A percentile compares a stretch with the other conserved stretches of the same genome.
Evolutionary conservation across 768 basidiomycete genomes (phyloP).

Genomic region (Podaxis sp.): DNA sequence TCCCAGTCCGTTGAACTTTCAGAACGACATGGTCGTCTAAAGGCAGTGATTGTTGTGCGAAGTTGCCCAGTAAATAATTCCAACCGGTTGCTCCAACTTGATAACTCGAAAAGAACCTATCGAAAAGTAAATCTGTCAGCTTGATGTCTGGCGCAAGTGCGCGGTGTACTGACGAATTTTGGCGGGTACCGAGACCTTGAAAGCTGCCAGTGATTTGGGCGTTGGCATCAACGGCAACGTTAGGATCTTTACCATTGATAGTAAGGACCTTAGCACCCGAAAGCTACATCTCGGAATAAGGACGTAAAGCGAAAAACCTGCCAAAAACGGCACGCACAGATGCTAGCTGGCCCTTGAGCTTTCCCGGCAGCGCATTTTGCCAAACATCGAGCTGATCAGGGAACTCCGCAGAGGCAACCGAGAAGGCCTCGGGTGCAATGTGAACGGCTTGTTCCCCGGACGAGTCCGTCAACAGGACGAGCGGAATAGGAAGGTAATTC

Average conservation of each 20-base stretch:
- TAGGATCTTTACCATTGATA: conserved; percentile 53
- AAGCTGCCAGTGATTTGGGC: conserved; percentile 49
- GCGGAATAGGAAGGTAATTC: conserved; percentile 49
- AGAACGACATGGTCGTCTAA: conserved; percentile 41
- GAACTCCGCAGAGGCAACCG: conserved; percentile 51
- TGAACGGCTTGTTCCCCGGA: conserved; percentile 47
- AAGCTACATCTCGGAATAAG: conserved; percentile 21
- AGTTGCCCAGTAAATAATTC: conserved; percentile 45
- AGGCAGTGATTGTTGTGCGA: conserved; percentile 50
- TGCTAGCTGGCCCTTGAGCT: conserved; percentile 44
- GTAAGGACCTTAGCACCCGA: conserved; percentile 52
- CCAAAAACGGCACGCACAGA: conserved; percentile 31
- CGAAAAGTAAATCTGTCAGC: background rate
- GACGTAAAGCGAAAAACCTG: background rate
- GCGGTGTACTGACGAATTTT: conserved; percentile 38
- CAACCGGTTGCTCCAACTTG: conserved; percentile 28
- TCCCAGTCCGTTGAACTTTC: conserved; percentile 39
- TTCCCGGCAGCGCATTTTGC: conserved; percentile 51
- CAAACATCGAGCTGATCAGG: conserved; percentile 51
- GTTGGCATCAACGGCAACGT: conserved; percentile 49
- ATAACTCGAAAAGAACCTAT: conserved; percentile 44
- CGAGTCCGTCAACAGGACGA: conserved; percentile 43
- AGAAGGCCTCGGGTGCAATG: conserved; percentile 56
- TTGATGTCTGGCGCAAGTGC: background rate
- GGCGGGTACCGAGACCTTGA: conserved; percentile 50